Evolutionary conservation across 306 rosid genomes (phyloP).

Genomic region (Astragalus membranaceus): DNA sequence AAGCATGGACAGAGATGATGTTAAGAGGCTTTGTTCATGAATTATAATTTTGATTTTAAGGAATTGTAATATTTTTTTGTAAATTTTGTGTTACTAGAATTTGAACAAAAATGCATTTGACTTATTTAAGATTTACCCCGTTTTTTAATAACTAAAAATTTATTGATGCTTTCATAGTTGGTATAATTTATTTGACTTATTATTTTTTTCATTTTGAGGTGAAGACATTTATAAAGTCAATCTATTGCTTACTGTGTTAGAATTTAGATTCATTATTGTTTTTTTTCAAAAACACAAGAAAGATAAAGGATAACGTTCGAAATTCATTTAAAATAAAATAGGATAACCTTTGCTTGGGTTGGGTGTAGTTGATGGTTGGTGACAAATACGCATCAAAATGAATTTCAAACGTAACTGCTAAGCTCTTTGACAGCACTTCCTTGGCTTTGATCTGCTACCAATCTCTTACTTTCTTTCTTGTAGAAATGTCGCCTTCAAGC

Average conservation of each 20-base stretch:
- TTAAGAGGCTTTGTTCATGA: background rate
- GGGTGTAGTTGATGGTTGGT: no score
- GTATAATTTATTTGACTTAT: background rate
- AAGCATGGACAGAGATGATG: background rate
- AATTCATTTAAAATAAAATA: no score
- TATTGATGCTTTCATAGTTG: background rate
- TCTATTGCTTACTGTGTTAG: background rate
- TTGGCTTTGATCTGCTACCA: no score
- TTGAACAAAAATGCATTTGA: background rate
- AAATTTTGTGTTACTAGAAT: background rate
- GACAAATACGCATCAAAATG: no score
- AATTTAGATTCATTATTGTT: background rate
- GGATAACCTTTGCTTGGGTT: no score
- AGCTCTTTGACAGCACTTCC: no score
- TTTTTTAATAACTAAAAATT: background rate
- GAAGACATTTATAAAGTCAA: background rate
- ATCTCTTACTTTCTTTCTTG: no score
- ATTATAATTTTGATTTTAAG: background rate
- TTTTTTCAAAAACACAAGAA: background rate
- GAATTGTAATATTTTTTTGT: conserved; percentile 2
- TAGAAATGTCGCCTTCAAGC: no score
- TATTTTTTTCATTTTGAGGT: background rate
- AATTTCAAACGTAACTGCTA: no score
- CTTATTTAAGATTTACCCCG: background rate
- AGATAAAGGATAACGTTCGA: background rate